Percentiles rank a stretch among this genome's conserved stretches.
Evolutionary conservation across 106 monocot species (phyloP).

Genomic region (Dioscorea dumetorum): DNA sequence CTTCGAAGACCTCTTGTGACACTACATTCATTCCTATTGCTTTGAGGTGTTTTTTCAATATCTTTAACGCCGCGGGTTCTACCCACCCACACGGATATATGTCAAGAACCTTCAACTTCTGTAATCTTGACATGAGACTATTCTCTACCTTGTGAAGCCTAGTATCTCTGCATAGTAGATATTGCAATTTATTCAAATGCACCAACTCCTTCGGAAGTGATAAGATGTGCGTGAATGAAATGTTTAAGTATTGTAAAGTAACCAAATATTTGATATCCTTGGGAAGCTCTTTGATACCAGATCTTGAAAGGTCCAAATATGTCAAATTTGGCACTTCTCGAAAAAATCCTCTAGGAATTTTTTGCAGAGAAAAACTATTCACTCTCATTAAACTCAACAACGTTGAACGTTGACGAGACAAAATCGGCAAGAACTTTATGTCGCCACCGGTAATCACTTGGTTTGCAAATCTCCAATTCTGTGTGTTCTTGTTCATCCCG

Average conservation of each 20-base stretch:
- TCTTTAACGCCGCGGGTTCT: background rate
- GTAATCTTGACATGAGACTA: background rate
- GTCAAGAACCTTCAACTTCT: background rate
- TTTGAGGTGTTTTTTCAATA: background rate
- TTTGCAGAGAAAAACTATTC: no score
- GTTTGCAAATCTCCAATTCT: background rate
- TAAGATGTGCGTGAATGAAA: constrained; percentile 2
- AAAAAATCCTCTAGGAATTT: background rate
- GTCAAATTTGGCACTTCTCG: background rate
- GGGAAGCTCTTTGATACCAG: constrained; percentile 4
- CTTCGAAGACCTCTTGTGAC: background rate
- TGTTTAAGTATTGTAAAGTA: constrained; percentile 12
- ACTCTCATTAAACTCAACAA: background rate
- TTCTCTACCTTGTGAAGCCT: background rate
- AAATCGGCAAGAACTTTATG: background rate
- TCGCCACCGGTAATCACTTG: background rate
- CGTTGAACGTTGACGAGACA: background rate
- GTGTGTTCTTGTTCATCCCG: no score
- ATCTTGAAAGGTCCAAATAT: constrained; percentile 16
- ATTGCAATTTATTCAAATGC: background rate
- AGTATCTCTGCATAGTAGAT: background rate
- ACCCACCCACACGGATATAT: background rate
- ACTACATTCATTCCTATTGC: background rate
- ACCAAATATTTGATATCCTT: background rate
- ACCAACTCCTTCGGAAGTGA: constrained; percentile 7